Conservation (phyloP, 495 filamentous ascomycete species). For the Extremus antarcticus region DNA sequence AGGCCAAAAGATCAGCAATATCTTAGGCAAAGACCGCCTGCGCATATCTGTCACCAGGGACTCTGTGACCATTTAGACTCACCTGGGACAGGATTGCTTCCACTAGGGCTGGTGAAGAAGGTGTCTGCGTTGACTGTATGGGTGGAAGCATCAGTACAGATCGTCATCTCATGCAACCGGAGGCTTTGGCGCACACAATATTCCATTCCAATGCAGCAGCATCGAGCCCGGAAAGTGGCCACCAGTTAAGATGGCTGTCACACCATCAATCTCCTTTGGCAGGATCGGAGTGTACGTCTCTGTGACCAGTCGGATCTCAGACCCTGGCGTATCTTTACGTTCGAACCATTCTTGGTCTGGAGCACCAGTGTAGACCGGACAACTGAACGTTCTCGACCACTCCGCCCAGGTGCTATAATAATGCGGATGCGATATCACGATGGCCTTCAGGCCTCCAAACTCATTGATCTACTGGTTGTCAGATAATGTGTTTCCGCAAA, state of each 20-base stretch:
- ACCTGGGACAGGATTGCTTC: neutral
- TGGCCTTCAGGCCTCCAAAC: neutral
- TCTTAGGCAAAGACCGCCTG: too few species aligned
- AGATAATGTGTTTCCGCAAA: neutral
- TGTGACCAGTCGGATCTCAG: conserved; percentile 9
- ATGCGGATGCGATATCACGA: conserved; percentile 57
- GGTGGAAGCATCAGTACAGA: too few species aligned
- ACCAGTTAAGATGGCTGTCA: conserved; percentile 50
- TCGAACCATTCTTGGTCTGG: conserved; percentile 53
- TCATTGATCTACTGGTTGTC: neutral
- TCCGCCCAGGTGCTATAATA: conserved; percentile 56
- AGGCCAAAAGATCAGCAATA: too few species aligned
- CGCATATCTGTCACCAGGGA: too few species aligned
- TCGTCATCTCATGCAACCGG: too few species aligned
- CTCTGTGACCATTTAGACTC: too few species aligned
- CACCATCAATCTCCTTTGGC: conserved; percentile 38
- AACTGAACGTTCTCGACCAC: conserved; percentile 51
- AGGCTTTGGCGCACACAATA: too few species aligned
- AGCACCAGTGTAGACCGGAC: conserved; percentile 45
- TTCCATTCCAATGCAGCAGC: conserved; percentile 44
- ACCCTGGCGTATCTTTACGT: conserved; percentile 23
- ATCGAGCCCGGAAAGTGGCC: conserved; percentile 63
- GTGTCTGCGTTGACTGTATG: conserved; percentile 67
- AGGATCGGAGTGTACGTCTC: neutral
- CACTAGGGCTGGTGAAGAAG: conserved; percentile 46